These are phyloP conservation scores for Quercus phellos DNA, from an alignment of 331 rosid genomes.

Conservation along the genomic window DNA sequence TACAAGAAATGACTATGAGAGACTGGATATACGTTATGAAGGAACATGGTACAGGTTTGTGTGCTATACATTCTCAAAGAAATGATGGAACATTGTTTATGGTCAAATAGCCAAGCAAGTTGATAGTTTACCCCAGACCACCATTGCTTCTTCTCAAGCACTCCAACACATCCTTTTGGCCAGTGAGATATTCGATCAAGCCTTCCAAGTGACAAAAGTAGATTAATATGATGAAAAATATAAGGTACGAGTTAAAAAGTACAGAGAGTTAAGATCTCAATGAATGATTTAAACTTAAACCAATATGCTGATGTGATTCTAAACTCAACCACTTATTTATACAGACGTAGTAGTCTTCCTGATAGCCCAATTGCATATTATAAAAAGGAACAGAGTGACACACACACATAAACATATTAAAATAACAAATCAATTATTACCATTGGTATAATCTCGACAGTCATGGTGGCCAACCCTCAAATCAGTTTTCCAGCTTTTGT, in stretches of 20 bases:
- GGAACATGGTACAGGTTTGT: not conserved
- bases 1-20: not conserved
- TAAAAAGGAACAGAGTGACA: not conserved
- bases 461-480: conserved; percentile 68
- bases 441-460: conserved; percentile 73
- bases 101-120: not conserved
- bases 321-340: no score
- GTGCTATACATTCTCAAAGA: not conserved
- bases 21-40: not conserved
- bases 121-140: conserved; percentile 21
- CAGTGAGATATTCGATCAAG: conserved; percentile 64
- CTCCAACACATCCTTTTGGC: conserved; percentile 57
- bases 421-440: conserved; percentile 26
- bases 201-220: conserved; percentile 35
- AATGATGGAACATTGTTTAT: not conserved
- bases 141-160: conserved; percentile 42
- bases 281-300: not conserved
- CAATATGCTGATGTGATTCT: not conserved
- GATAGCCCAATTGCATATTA: conserved; percentile 8
- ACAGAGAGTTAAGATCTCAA: not conserved
- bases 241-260: not conserved
- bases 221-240: not conserved
- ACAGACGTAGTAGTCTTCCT: not conserved
- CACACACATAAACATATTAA: not conserved
- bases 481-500: conserved; percentile 56